Evolutionary conservation across 805 yeast genomes (phyloP), one percentile per base, ranked within the genome.

Genomic region (Metschnikowia dekortorum): DNA sequence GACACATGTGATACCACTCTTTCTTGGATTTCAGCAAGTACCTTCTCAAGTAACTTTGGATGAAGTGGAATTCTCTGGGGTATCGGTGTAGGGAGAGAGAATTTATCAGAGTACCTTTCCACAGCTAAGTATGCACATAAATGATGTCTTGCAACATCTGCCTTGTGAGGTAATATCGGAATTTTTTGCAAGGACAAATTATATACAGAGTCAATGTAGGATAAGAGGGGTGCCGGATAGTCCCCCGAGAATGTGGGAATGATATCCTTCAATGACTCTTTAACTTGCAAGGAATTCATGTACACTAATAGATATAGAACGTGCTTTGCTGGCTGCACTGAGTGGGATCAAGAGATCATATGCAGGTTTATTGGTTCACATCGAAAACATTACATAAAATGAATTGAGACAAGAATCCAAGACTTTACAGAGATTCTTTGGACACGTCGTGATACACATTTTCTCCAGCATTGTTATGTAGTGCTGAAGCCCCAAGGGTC

Each of bases 81-180:
- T 33, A 68, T 68, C 6, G 85, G 87, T 3, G 69, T 68, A 0
- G 85, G 78, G 8, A 82, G 68, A 3, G 73, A 64, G 39, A 79
- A 67, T 34, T 66, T 66, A 9, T 69, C 66, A 10, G 68, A 67
- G 39, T 78, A 73, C 53, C 73, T 73, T 50, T 81, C 82, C 11
- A 78, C 77, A 0, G 87, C 84, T 26, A 85, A 61, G 53, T 69
- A 80, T 5, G 89, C 86, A 62, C 89, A 83, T 10, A 87, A 62
- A 61, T 86, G 91, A 49, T 75, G 76, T 48, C 92, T 69, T 1
- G 89, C 89, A 2, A 78, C 69, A 54, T 86, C 91, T 46, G 81
- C 79, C 37, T 73, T 73, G 28, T 75, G 74, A 11, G 80, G 75
- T 22, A 85, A 62, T 2, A 67, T 62, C 52, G 79, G 78, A 41